Conservation (phyloP, 306 rosid species). For the Datisca glomerata region DNA sequence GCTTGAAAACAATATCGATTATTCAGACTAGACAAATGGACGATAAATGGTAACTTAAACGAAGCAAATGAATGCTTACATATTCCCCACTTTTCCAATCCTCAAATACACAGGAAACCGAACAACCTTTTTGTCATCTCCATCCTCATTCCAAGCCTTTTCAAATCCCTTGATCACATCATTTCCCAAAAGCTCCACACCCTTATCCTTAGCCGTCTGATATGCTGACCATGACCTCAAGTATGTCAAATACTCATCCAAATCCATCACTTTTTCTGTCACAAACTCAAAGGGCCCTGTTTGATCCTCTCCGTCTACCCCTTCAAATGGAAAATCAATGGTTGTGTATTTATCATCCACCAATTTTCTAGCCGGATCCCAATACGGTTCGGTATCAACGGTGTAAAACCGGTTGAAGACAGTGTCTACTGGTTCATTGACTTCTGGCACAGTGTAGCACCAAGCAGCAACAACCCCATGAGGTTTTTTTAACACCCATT, state of each 20-base stretch:
- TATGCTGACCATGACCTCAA: slow-evolving; percentile 67
- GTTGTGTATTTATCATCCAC: slow-evolving; percentile 36
- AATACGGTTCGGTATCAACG: slow-evolving; percentile 19
- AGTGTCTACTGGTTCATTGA: slow-evolving; percentile 22
- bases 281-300: slow-evolving; percentile 67
- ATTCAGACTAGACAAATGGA: neutral
- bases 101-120: slow-evolving; percentile 44
- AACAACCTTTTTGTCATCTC: slow-evolving; percentile 21
- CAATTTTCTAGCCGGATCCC: slow-evolving; percentile 38
- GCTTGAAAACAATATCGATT: neutral
- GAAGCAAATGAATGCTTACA: neutral
- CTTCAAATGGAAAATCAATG: slow-evolving; percentile 68
- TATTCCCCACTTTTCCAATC: slow-evolving; percentile 48
- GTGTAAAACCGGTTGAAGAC: slow-evolving; percentile 14
- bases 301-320: slow-evolving; percentile 34
- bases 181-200: slow-evolving; percentile 48
- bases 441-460: slow-evolving; percentile 51
- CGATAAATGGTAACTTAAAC: neutral
- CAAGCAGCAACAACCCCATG: slow-evolving; percentile 62
- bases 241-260: slow-evolving; percentile 35
- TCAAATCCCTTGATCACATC: slow-evolving; percentile 31
- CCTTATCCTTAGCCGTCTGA: slow-evolving; percentile 55
- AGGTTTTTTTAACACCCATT: slow-evolving; percentile 53
- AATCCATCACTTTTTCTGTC: slow-evolving; percentile 31
- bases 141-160: slow-evolving; percentile 49